Conservation (phyloP, 2,329 filamentous ascomycete genomes). For the Botrytis hyacinthi region DNA sequence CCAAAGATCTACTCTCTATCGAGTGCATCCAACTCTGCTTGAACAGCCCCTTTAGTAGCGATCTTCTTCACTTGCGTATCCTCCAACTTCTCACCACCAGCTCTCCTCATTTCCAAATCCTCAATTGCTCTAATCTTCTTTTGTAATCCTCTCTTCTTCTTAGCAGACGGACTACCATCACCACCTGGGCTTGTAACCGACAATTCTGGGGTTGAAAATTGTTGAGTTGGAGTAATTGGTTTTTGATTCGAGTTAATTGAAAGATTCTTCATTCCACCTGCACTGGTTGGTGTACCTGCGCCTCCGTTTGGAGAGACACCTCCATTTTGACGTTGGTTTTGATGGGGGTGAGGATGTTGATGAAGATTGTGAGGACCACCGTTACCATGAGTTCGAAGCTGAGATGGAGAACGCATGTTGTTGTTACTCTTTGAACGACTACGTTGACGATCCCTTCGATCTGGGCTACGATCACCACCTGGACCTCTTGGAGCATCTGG, state of each 20-base stretch:
- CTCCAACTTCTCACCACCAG: conserved; percentile 92
- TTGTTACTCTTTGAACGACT: conserved; percentile 47
- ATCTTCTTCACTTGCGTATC: conserved; percentile 99
- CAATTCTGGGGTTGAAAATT: conserved; percentile 43
- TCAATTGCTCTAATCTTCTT: conserved; percentile 99
- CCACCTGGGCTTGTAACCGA: conserved; percentile 54
- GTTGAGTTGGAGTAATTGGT: conserved; percentile 29
- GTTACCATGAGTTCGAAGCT: conserved; percentile 46
- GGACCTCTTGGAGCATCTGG: conserved; percentile 27
- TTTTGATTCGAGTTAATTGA: conserved; percentile 31
- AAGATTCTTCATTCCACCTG: conserved; percentile 38
- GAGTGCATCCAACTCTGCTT: conserved; percentile 71
- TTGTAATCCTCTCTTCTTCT: conserved; percentile 88
- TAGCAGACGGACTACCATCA: conserved; percentile 69
- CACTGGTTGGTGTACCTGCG: conserved; percentile 5
- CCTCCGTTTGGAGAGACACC: conserved; percentile 4
- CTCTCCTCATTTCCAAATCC: conserved; percentile 94
- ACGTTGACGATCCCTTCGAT: conserved; percentile 56
- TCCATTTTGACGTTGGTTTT: conserved; percentile 14
- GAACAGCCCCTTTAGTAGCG: conserved; percentile 76
- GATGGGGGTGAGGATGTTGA: conserved; percentile 27
- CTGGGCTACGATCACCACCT: conserved; percentile 35
- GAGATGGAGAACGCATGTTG: conserved; percentile 46
- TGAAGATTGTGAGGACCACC: conserved; percentile 45
- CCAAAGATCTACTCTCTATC: conserved; percentile 27